A percentile compares a stretch with the other conserved stretches of the same genome.
These are phyloP conservation scores for Cadophora sp. DNA, from an alignment of 2,329 filamentous ascomycete genomes.

Conservation along the genomic window DNA sequence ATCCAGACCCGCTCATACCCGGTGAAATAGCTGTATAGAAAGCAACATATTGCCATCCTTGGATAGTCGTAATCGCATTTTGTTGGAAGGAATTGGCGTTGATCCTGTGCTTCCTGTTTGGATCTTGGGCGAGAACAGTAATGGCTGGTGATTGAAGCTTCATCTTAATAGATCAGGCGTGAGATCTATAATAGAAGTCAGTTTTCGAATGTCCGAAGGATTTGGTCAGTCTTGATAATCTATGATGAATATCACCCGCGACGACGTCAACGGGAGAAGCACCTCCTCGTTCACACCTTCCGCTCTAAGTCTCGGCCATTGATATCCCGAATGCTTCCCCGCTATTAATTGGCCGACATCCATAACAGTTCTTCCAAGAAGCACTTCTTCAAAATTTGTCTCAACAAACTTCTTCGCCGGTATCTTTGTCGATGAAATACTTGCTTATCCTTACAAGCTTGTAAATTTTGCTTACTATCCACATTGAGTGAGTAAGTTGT, in stretches of 20 bases:
- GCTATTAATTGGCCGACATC: neutral
- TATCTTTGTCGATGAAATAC: no score
- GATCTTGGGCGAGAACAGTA: conserved; percentile 33
- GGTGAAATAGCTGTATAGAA: conserved; percentile 33
- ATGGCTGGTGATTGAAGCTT: conserved; percentile 27
- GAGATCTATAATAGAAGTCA: neutral
- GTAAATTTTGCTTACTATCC: no score
- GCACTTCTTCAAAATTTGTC: neutral
- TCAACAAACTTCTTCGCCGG: no score
- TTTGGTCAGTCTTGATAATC: neutral
- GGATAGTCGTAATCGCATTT: conserved; percentile 34
- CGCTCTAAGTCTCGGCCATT: neutral
- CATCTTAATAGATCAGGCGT: neutral
- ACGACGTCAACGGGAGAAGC: neutral
- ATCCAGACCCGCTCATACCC: conserved; percentile 12
- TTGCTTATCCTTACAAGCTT: no score
- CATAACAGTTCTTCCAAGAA: neutral
- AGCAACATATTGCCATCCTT: conserved; percentile 36
- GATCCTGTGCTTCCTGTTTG: conserved; percentile 33
- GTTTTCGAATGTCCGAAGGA: neutral
- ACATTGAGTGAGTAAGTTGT: no score
- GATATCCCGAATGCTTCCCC: conserved; percentile 2
- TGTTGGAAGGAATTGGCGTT: conserved; percentile 40
- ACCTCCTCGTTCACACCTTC: neutral
- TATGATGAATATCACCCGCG: neutral